Evolutionary conservation across 306 rosid species (phyloP).

Genomic region (Rosa multiflora): DNA sequence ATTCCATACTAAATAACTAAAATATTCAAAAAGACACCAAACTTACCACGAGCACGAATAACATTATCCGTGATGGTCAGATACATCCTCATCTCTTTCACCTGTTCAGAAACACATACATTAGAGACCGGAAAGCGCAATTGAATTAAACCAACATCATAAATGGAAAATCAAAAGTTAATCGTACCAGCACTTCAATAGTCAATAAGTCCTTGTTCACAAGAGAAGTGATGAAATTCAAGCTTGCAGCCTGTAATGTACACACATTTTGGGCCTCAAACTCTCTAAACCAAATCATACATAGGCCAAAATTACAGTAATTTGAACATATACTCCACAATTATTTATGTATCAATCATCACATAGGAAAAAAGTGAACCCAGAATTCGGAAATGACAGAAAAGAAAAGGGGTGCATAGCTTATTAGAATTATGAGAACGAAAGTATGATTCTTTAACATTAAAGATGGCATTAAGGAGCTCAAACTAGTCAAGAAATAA

Average conservation of each 20-base stretch:
- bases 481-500: neutral
- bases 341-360: constrained; percentile 1
- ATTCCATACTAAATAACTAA: neutral
- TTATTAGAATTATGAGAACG: neutral
- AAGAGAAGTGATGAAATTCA: constrained; percentile 57
- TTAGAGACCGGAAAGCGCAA: constrained; percentile 12
- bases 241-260: constrained; percentile 58
- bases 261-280: constrained; percentile 16
- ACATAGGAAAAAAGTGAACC: neutral
- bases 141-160: neutral
- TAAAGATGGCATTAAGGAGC: constrained; percentile 4
- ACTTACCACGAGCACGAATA: constrained; percentile 76
- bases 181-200: constrained; percentile 61
- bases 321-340: neutral
- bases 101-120: constrained; percentile 39
- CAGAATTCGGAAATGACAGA: neutral
- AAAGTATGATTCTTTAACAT: neutral
- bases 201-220: constrained; percentile 57
- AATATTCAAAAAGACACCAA: constrained; percentile 4
- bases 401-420: neutral
- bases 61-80: constrained; percentile 70
- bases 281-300: constrained; percentile 1
- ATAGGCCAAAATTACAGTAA: neutral
- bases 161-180: neutral
- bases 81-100: constrained; percentile 77